These are phyloP conservation scores for Aegilops longissima DNA, from an alignment of 176 grass and related monocot species.

Conservation along the genomic window DNA sequence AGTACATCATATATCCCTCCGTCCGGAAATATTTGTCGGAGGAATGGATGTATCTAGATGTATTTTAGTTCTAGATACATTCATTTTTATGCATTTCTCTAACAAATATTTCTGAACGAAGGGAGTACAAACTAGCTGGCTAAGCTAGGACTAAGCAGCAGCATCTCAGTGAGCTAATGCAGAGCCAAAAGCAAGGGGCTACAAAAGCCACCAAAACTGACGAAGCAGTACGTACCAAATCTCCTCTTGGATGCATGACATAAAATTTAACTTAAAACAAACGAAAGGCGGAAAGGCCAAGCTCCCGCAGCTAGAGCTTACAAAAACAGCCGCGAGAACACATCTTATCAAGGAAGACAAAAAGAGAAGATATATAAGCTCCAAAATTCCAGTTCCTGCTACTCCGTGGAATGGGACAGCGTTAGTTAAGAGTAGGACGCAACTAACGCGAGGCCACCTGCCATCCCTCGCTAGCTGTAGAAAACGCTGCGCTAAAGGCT, in stretches of 20 bases:
- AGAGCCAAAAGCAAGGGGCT: constrained; percentile 18
- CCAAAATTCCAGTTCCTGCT: constrained; percentile 18
- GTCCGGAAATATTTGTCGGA: no score
- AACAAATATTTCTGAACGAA: no score
- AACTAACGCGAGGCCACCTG: constrained; percentile 49
- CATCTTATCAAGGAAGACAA: constrained; percentile 57
- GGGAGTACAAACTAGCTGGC: neutral
- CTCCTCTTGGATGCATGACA: constrained; percentile 6
- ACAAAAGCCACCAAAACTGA: constrained; percentile 11
- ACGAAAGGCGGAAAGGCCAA: neutral
- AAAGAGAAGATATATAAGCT: constrained; percentile 23
- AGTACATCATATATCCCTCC: neutral
- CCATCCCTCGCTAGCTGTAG: constrained; percentile 1
- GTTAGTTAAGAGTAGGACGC: constrained; percentile 63
- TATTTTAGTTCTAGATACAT: no score
- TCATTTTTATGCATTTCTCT: no score
- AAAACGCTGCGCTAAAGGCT: constrained; percentile 8
- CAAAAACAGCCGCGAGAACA: constrained; percentile 16
- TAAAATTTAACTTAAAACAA: neutral
- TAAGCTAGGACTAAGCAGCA: neutral
- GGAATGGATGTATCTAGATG: no score
- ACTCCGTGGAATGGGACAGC: constrained; percentile 52
- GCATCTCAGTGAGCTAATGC: constrained; percentile 26
- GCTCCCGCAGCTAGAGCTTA: neutral
- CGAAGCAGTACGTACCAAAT: constrained; percentile 46